Evolutionary conservation across 2,329 filamentous ascomycete species (phyloP).

Genomic region (Neonectria ditissima): DNA sequence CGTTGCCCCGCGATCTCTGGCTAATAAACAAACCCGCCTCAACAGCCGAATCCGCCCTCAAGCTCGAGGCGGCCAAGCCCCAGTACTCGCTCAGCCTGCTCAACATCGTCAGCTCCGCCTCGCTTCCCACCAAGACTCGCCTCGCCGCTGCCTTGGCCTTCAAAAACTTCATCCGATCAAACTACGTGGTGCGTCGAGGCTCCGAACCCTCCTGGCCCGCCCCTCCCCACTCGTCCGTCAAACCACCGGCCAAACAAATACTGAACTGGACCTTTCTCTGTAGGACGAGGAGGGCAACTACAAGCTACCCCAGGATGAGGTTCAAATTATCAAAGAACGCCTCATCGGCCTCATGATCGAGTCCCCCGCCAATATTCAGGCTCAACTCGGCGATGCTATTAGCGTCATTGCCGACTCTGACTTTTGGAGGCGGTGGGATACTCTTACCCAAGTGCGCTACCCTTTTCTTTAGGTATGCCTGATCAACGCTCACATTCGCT

Average conservation of each 20-base stretch:
- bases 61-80: slow-evolving; percentile 82
- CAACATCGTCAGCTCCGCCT: slow-evolving; percentile 85
- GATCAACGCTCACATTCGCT: slow-evolving; percentile 19
- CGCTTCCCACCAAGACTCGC: slow-evolving; percentile 80
- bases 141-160: slow-evolving; percentile 93
- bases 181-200: slow-evolving; percentile 78
- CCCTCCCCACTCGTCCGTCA: slow-evolving; percentile 18
- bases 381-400: slow-evolving; percentile 95
- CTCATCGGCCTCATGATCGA: slow-evolving; percentile 97
- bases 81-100: slow-evolving; percentile 90
- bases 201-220: slow-evolving; percentile 2
- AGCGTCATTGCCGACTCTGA: slow-evolving; percentile 98
- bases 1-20: slow-evolving; percentile 47
- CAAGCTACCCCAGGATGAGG: slow-evolving; percentile 85
- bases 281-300: slow-evolving; percentile 93
- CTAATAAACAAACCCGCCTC: slow-evolving; percentile 51
- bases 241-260: slow-evolving; percentile 25
- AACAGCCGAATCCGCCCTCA: slow-evolving; percentile 84
- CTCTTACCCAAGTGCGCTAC: slow-evolving; percentile 79
- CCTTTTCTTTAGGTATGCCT: too few species aligned
- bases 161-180: slow-evolving; percentile 97
- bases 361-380: slow-evolving; percentile 87
- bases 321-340: slow-evolving; percentile 91
- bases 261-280: slow-evolving; percentile 33
- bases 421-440: slow-evolving; percentile 96